Conservation (phyloP, 116 monocot species). For the Trichopus zeylanicus region DNA sequence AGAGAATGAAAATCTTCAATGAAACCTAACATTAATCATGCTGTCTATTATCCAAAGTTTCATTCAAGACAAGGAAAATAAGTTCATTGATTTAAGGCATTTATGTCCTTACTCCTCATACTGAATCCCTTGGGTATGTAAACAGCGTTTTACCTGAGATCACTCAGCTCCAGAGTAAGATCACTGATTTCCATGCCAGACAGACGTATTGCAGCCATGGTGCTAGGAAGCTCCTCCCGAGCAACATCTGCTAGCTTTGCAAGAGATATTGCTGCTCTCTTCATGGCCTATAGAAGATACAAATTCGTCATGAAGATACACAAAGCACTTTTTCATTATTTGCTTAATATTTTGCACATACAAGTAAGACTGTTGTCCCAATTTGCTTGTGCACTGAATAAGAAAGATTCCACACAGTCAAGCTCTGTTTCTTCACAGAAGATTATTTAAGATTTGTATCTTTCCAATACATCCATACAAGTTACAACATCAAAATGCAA, state of each 20-base stretch:
- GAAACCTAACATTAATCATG: too few relatives aligned
- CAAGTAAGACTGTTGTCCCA: too few relatives aligned
- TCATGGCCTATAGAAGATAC: constrained; percentile 71
- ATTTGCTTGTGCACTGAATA: too few relatives aligned
- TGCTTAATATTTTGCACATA: too few relatives aligned
- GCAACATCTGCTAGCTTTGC: constrained; percentile 82
- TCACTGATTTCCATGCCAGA: constrained; percentile 98
- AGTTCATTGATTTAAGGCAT: too few relatives aligned
- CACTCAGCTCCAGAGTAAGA: constrained; percentile 87
- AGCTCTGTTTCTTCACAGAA: background rate
- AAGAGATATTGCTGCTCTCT: constrained; percentile 82
- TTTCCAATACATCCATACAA: too few relatives aligned
- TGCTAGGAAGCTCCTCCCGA: constrained; percentile 87
- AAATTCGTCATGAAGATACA: too few relatives aligned
- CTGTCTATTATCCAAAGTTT: too few relatives aligned
- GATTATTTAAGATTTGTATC: background rate
- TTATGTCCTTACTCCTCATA: background rate
- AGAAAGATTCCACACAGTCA: too few relatives aligned
- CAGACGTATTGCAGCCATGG: constrained; percentile 86
- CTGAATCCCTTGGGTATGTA: too few relatives aligned
- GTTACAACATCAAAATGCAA: too few relatives aligned
- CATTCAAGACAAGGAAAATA: background rate
- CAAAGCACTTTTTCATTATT: too few relatives aligned
- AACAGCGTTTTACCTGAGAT: constrained; percentile 72
- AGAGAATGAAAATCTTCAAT: background rate